phyloP scores from a whole-genome alignment of 1,284 basidiomycete genomes.

The Nidula niveotomentosa region DNA sequence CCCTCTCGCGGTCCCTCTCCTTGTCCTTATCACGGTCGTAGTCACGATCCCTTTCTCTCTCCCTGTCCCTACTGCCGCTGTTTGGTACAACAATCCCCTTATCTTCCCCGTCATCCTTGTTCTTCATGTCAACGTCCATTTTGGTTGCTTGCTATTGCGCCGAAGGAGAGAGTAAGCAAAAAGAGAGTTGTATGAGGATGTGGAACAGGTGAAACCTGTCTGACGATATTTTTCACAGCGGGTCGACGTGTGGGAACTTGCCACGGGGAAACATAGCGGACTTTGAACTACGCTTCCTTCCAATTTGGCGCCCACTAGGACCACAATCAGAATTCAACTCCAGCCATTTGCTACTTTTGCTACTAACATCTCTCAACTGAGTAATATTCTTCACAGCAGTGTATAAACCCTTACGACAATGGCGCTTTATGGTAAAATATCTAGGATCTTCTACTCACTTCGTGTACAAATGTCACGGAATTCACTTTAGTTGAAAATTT shows the following conservation, averaged over 20 bases:
- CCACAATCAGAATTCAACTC: no score
- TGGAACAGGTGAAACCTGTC: background rate
- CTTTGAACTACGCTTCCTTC: background rate
- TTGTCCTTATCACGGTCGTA: slow-evolving; percentile 32
- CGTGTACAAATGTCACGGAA: no score
- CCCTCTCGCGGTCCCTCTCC: slow-evolving; percentile 37
- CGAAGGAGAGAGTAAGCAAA: background rate
- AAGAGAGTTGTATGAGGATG: background rate
- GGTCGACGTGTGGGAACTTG: background rate
- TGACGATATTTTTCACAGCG: background rate
- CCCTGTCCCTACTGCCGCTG: slow-evolving; percentile 46
- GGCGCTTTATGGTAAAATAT: no score
- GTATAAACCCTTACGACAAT: no score
- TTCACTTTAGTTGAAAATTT: no score
- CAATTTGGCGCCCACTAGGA: no score
- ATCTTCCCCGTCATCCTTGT: slow-evolving; percentile 69
- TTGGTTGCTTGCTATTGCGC: background rate
- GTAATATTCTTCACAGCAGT: no score
- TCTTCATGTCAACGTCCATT: slow-evolving; percentile 82
- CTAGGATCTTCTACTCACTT: no score
- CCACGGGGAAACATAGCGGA: background rate
- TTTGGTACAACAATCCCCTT: slow-evolving; percentile 35
- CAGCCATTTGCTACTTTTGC: no score
- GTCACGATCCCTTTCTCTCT: slow-evolving; percentile 39
- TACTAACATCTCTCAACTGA: no score